Evolutionary conservation across 2,329 filamentous ascomycete species (phyloP), one percentile per base, ranked within the genome.

Genomic region (Epichloe coenophiala): DNA sequence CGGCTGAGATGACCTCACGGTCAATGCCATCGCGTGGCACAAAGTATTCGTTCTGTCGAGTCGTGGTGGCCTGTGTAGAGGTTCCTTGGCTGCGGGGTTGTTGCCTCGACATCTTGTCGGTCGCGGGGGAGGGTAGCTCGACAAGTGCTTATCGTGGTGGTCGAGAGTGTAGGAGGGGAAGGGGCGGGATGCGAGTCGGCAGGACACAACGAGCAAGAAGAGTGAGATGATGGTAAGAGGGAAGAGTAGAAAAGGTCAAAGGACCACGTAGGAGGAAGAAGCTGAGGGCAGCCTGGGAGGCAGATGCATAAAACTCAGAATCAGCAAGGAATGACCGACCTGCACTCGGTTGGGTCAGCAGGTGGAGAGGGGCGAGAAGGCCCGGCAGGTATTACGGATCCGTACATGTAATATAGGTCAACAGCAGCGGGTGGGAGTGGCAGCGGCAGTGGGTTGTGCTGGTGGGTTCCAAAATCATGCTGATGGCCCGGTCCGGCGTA

Each of bases 1-100:
- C 86, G 64, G 84, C 83, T 56, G 86, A 87, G 68, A 90, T 88
- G 61, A 90, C 86, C 68, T 90, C 85, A 60, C 85, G 81, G 65
- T 86, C 84, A 67, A 90, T 90, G 63, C 86, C 85, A 67, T 88
- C 83, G 61, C 83, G 80, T 44, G 84, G 83, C 50, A 89, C 81
- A 66, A 89, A 89, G 65, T 88, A 89, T 69, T 88, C 84, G 68
- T 87, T 87, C 65, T 84, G 78, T 53, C 78, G 76, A 52, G 70
- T 67, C 51, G 71, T 64, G 48, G 70, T 62, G 54, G 68, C 59
- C 51, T 56, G 55, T 37, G 62, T 56, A 58, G 64, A 55, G 54
- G 64, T 61, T 57, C 58, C 56, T 59, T 65, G 59, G 64, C 66
- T 60, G 68, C 63, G 62, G 58, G 63, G 61, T 59, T 64, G 60